Percentiles rank a stretch among this genome's conserved stretches.
Conservation (phyloP, 495 filamentous ascomycete genomes). For the Neurospora tetrasperma region DNA sequence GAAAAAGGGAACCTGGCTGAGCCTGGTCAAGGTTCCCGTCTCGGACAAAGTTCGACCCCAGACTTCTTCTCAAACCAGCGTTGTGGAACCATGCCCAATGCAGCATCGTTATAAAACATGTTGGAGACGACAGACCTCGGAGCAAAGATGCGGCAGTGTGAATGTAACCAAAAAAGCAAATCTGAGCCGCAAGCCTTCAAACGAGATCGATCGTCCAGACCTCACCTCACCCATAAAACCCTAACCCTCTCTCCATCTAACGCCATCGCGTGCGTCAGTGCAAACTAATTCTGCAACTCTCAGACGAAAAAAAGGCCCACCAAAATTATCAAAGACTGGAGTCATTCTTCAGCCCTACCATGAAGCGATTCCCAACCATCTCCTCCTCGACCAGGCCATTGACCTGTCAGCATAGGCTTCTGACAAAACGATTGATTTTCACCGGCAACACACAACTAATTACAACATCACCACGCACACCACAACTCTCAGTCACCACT, state of each 20-base stretch:
- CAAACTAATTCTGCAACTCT: background rate
- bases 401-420: background rate
- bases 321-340: background rate
- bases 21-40: background rate
- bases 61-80: background rate
- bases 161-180: background rate
- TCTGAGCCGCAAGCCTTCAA: too few relatives aligned
- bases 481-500: background rate
- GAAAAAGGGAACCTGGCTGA: background rate
- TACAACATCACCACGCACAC: background rate
- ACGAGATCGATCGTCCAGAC: background rate
- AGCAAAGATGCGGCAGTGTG: background rate
- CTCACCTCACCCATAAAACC: background rate
- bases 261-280: background rate
- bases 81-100: background rate
- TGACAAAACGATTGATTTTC: background rate
- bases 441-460: background rate
- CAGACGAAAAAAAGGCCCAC: background rate
- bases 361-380: conserved; percentile 7
- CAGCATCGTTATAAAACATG: background rate
- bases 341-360: conserved; percentile 1
- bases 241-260: background rate
- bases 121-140: background rate
- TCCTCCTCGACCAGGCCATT: conserved; percentile 1
- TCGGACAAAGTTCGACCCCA: background rate